phyloP scores from a whole-genome alignment of 2,329 filamentous ascomycete species.

The Trichoderma cornu-damae region DNA sequence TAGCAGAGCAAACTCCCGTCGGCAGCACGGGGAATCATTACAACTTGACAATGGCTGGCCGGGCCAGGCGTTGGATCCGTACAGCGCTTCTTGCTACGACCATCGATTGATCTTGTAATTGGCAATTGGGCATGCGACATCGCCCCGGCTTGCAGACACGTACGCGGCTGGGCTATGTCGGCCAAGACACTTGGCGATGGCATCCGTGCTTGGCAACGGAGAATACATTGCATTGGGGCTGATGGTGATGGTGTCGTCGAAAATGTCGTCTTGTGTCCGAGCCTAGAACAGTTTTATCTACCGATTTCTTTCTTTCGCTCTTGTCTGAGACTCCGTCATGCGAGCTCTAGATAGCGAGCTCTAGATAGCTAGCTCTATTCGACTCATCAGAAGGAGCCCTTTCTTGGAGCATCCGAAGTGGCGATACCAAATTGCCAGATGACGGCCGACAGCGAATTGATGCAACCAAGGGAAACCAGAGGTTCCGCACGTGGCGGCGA shows the following conservation, averaged over 20 bases:
- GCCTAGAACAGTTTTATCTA: not conserved
- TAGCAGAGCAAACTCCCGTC: no score
- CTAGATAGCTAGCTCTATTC: not conserved
- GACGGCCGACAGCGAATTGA: not conserved
- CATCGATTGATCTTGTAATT: not conserved
- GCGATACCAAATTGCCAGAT: not conserved
- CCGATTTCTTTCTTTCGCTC: not conserved
- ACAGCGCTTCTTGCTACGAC: not conserved
- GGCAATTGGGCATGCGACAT: constrained; percentile 6
- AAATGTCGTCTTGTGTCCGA: not conserved
- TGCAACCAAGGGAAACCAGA: not conserved
- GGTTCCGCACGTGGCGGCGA: not conserved
- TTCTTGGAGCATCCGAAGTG: not conserved
- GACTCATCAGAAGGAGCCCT: not conserved
- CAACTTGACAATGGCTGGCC: not conserved
- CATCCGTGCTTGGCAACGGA: not conserved
- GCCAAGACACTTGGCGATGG: constrained; percentile 13
- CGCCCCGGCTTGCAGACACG: not conserved
- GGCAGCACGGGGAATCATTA: no score
- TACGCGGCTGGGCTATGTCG: not conserved
- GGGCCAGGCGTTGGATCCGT: not conserved
- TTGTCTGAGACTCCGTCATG: not conserved
- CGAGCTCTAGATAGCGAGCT: constrained; percentile 1
- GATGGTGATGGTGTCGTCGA: not conserved
- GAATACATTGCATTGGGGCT: not conserved